Percentiles rank a stretch among this genome's conserved stretches.
phyloP scores from a whole-genome alignment of 129 eudicot species.

The Calendula officinalis region DNA sequence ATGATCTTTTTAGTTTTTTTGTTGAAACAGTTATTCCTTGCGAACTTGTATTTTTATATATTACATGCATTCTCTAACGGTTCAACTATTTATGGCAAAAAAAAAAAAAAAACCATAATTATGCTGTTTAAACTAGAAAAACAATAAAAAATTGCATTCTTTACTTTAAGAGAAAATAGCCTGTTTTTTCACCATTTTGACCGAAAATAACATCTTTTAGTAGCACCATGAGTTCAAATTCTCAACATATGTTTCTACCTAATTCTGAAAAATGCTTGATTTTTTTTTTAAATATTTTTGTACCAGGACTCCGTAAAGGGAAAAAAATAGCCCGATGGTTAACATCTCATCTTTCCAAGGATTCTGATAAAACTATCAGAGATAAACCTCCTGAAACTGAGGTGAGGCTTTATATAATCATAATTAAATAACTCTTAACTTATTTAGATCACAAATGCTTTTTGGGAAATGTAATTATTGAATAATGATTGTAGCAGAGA shows the following conservation, averaged over 20 bases:
- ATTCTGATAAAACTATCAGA: conserved; percentile 41
- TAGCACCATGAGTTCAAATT: conserved; percentile 7
- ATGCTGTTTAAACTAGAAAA: not conserved
- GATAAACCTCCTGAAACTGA: conserved; percentile 41
- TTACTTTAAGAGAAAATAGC: not conserved
- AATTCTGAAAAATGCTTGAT: conserved; percentile 12
- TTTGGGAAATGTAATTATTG: not conserved
- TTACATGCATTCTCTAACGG: conserved; percentile 12
- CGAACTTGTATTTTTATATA: conserved; percentile 8
- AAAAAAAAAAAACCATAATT: conserved; percentile 1
- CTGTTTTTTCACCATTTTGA: not conserved
- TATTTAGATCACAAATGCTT: conserved; percentile 13
- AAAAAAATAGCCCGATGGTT: conserved; percentile 72
- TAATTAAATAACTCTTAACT: conserved; percentile 20
- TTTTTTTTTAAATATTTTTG: conserved; percentile 1
- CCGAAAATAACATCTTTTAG: conserved; percentile 2
- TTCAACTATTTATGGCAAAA: conserved; percentile 5
- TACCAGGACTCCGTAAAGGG: conserved; percentile 64
- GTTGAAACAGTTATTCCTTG: not conserved
- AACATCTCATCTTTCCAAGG: conserved; percentile 60
- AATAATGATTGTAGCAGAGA: conserved; percentile 35
- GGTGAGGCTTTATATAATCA: conserved; percentile 41
- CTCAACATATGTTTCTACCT: not conserved
- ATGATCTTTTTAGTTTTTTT: not conserved
- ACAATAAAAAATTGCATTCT: conserved; percentile 1